Conservation (phyloP, 2,329 filamentous ascomycete genomes). For the Talaromyces sp. region DNA sequence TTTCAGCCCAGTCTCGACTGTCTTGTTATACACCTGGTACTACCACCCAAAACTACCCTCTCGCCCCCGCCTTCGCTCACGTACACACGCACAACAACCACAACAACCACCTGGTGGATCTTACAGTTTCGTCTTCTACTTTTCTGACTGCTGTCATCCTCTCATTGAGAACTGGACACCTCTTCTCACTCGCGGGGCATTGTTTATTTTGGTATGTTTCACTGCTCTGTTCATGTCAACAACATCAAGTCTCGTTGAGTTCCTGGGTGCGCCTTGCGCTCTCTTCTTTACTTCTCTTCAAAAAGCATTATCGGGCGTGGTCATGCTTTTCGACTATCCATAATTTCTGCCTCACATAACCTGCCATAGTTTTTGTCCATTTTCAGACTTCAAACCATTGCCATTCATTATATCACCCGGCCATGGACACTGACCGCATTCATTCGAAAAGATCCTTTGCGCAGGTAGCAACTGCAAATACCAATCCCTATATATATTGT, state of each 20-base stretch:
- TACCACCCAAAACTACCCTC: background rate
- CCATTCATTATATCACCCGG: background rate
- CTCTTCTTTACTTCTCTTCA: conserved; percentile 12
- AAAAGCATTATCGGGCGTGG: conserved; percentile 1
- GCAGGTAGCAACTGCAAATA: conserved; percentile 35
- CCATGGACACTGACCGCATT: conserved; percentile 25
- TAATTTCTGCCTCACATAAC: background rate
- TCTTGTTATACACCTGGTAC: background rate
- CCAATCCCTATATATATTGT: conserved; percentile 21
- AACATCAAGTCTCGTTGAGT: conserved; percentile 3
- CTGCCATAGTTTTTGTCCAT: conserved; percentile 19
- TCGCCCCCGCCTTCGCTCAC: conserved; percentile 1
- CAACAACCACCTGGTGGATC: conserved; percentile 8
- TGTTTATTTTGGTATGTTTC: conserved; percentile 15
- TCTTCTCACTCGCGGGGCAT: conserved; percentile 5
- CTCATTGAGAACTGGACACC: conserved; percentile 3
- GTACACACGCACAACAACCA: background rate
- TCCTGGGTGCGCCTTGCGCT: conserved; percentile 15
- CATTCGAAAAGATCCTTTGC: conserved; percentile 36
- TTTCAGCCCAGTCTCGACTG: conserved; percentile 21
- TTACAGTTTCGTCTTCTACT: conserved; percentile 8
- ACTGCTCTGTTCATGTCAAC: background rate
- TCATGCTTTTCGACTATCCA: background rate
- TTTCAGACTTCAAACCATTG: conserved; percentile 15
- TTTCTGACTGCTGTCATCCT: conserved; percentile 9